phyloP scores from a whole-genome alignment of 2,329 filamentous ascomycete genomes.

The Aspergillus thermomutatus region DNA sequence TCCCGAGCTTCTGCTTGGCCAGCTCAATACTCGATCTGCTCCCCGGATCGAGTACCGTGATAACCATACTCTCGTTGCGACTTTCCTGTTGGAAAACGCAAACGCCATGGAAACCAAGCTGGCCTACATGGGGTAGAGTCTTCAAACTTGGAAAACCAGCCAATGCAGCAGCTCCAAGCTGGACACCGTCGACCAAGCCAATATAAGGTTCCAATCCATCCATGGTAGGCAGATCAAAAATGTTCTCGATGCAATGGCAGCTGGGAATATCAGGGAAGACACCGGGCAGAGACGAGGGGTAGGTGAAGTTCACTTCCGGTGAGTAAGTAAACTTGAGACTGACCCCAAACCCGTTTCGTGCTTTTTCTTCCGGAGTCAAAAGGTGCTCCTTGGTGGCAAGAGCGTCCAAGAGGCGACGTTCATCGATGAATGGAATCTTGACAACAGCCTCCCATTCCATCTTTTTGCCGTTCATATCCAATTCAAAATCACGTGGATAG shows the following conservation, averaged over 20 bases:
- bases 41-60: constrained; percentile 76
- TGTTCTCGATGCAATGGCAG: constrained; percentile 92
- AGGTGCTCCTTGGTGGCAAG: constrained; percentile 81
- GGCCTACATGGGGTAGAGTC: constrained; percentile 77
- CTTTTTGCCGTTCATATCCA: constrained; percentile 99
- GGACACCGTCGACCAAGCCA: constrained; percentile 78
- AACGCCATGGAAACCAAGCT: constrained; percentile 81
- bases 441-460: constrained; percentile 99
- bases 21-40: constrained; percentile 65
- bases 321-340: constrained; percentile 90
- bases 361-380: constrained; percentile 73
- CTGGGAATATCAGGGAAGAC: constrained; percentile 84
- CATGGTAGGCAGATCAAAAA: constrained; percentile 89
- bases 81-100: constrained; percentile 95
- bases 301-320: constrained; percentile 71
- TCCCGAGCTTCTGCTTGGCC: constrained; percentile 76
- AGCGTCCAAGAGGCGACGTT: constrained; percentile 75
- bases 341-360: constrained; percentile 86
- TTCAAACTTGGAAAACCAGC: constrained; percentile 91
- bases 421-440: constrained; percentile 98
- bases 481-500: constrained; percentile 91
- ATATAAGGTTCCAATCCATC: constrained; percentile 84
- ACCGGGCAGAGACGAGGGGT: constrained; percentile 82
- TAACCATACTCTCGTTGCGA: constrained; percentile 91
- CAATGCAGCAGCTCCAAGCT: constrained; percentile 76